Evolutionary conservation across 2,329 filamentous ascomycete genomes (phyloP), one percentile per base, ranked within the genome.

Genomic region (Orbilia blumenaviensis): DNA sequence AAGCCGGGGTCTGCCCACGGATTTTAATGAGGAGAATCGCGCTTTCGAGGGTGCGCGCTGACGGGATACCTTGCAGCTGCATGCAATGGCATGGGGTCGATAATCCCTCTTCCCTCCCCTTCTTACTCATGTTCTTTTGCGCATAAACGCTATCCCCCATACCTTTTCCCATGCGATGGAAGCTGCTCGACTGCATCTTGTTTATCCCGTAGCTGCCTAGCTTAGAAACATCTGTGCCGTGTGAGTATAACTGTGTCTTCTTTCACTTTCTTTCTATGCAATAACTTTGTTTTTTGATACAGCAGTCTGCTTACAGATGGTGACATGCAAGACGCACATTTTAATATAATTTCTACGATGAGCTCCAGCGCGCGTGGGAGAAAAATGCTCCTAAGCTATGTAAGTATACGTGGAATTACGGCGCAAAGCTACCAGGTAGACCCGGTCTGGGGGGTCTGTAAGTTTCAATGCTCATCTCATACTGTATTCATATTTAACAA

Each of bases 51-150:
- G 36, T 46, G 60, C 52, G 52, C 52, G 64, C 64, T 48, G 64
- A 68, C 27, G 46, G 52, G 50, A 41, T 21, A 68, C 64, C 64
- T 29, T 68, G 64, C 52, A 61, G 42, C 36, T 38, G 36, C 36
- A 21, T 61, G 36, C 23, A 61, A 56, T 38, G n/a, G 32, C 52
- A 56, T 38, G 32, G 52, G 32, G 2, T 16, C n/a, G 52, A 56
- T 56, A 56, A 56, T 56, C 52, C 52, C 52, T 56, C 18, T 36
- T 54, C 50, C 50, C 44, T 48, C 44, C 4, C 23, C 7, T n/a
- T 10, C 6, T 2, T 10, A n/a, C 16, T 18, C 16, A 5, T 36
- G 29, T 54, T 54, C 48, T 25, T 54, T 36, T 34, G 48, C 48
- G 27, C 27, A 54, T 16, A 54, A 54, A 54, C 29, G n/a, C 16